A percentile compares a stretch with the other conserved stretches of the same genome.
Conservation (phyloP, 2,329 filamentous ascomycete species). For the Epichloe sibirici region DNA sequence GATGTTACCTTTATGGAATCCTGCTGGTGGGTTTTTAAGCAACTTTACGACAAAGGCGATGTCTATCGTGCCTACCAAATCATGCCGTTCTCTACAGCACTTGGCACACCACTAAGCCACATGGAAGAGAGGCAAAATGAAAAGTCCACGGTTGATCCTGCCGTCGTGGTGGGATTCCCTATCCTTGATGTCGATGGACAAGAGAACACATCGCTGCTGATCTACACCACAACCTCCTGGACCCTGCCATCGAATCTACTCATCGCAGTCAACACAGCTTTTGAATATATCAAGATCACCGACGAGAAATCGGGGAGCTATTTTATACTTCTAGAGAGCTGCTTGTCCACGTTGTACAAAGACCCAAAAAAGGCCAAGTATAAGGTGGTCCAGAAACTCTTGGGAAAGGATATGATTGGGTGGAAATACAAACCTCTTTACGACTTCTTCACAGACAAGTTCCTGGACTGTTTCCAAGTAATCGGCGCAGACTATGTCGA, state of each 20-base stretch:
- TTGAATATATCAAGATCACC: conserved; percentile 64
- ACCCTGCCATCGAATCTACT: conserved; percentile 67
- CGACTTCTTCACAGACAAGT: conserved; percentile 58
- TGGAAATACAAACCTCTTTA: conserved; percentile 65
- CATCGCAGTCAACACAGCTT: conserved; percentile 61
- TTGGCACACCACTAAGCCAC: conserved; percentile 63
- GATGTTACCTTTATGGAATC: conserved; percentile 65
- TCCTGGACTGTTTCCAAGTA: conserved; percentile 58
- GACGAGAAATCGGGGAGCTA: conserved; percentile 54
- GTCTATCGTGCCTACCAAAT: conserved; percentile 64
- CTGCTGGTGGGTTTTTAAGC: conserved; percentile 69
- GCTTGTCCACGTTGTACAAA: conserved; percentile 51
- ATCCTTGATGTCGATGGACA: conserved; percentile 49
- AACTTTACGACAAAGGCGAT: conserved; percentile 57
- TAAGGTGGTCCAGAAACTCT: conserved; percentile 54
- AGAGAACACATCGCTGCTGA: conserved; percentile 43
- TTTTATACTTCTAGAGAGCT: conserved; percentile 56
- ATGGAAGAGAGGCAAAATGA: conserved; percentile 68
- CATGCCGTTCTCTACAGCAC: conserved; percentile 64
- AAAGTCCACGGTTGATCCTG: conserved; percentile 62
- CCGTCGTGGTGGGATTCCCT: conserved; percentile 59
- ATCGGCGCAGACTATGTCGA: conserved; percentile 60
- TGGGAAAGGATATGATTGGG: conserved; percentile 55
- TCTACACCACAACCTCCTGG: conserved; percentile 66
- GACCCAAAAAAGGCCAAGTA: conserved; percentile 67